These are phyloP conservation scores for Nitzschia palea DNA, from an alignment of 108 stramenopile species.

Conservation along the genomic window DNA sequence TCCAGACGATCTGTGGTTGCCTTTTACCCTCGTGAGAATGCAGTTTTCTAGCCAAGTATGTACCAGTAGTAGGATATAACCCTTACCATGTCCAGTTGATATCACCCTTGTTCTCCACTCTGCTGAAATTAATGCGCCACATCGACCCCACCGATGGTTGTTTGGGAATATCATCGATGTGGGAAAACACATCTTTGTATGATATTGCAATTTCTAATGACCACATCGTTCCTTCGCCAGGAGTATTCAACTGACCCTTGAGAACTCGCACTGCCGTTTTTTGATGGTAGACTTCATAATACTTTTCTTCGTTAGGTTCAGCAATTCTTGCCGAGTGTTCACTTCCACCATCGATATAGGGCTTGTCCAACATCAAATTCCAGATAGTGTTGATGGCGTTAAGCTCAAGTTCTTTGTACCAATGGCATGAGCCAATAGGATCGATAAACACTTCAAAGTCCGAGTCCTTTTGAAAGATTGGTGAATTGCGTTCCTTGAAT, in stretches of 20 bases:
- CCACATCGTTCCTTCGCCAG: slow-evolving; percentile 33
- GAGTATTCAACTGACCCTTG: slow-evolving; percentile 45
- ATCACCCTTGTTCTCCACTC: slow-evolving; percentile 54
- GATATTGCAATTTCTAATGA: slow-evolving; percentile 68
- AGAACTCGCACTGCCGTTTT: slow-evolving; percentile 41
- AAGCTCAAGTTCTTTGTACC: slow-evolving; percentile 90
- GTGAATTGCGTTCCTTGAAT: slow-evolving; percentile 70
- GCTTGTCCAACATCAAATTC: slow-evolving; percentile 85
- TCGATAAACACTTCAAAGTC: slow-evolving; percentile 92
- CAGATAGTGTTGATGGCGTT: slow-evolving; percentile 86
- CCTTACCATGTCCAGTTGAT: slow-evolving; percentile 69
- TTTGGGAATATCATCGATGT: background rate
- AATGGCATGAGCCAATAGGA: slow-evolving; percentile 58
- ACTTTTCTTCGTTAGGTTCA: slow-evolving; percentile 49
- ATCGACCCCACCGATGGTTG: slow-evolving; percentile 25
- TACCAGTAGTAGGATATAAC: background rate
- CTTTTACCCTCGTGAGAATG: background rate
- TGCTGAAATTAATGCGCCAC: slow-evolving; percentile 65
- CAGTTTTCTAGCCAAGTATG: background rate
- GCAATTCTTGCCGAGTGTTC: slow-evolving; percentile 79
- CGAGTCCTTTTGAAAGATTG: slow-evolving; percentile 80
- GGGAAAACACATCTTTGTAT: slow-evolving; percentile 46
- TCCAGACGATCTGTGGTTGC: slow-evolving; percentile 64
- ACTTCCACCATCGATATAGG: slow-evolving; percentile 77
- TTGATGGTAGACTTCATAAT: slow-evolving; percentile 58